Percentiles rank a stretch among this genome's conserved stretches.
Evolutionary conservation across 2,329 filamentous ascomycete species (phyloP).

Genomic region (Didymella sp.): DNA sequence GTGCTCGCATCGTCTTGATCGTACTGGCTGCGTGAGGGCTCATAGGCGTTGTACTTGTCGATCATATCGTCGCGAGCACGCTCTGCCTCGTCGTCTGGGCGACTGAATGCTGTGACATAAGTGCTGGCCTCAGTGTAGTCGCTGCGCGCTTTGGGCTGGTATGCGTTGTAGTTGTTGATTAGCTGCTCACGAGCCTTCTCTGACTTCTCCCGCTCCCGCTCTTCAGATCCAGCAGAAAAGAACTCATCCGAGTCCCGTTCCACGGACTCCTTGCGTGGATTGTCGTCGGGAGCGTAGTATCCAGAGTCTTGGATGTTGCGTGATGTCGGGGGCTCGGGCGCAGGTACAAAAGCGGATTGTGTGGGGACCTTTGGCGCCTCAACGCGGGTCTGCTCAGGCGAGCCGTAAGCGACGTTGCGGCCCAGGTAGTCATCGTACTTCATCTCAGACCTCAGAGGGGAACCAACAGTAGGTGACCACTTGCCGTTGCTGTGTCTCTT

Average conservation of each 20-base stretch:
- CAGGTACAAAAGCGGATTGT: conserved; percentile 22
- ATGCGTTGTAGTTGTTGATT: conserved; percentile 25
- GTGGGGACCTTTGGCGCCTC: conserved; percentile 29
- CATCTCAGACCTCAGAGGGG: conserved; percentile 55
- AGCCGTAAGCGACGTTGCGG: conserved; percentile 3
- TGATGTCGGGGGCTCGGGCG: conserved; percentile 23
- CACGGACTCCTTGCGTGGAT: conserved; percentile 19
- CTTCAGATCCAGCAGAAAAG: conserved; percentile 44
- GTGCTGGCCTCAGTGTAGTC: conserved; percentile 20
- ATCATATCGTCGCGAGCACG: conserved; percentile 15
- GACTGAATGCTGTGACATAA: conserved; percentile 17
- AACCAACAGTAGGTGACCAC: conserved; percentile 53
- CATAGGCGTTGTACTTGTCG: conserved; percentile 13
- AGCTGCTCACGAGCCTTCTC: conserved; percentile 25
- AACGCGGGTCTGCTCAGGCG: conserved; percentile 23
- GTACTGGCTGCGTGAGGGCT: conserved; percentile 18
- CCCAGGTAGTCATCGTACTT: conserved; percentile 54
- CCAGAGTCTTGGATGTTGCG: conserved; percentile 41
- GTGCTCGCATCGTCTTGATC: conserved; percentile 23
- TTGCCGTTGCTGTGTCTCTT: conserved; percentile 53
- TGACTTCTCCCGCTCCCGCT: conserved; percentile 33
- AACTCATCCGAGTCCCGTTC: conserved; percentile 47
- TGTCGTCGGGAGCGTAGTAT: conserved; percentile 45
- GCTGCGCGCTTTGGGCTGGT: conserved; percentile 26
- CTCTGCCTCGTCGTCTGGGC: conserved; percentile 13